Percentiles rank a stretch among this genome's conserved stretches.
Conservation (phyloP, 1,284 basidiomycete species). For the Ceratobasidium sp. region DNA sequence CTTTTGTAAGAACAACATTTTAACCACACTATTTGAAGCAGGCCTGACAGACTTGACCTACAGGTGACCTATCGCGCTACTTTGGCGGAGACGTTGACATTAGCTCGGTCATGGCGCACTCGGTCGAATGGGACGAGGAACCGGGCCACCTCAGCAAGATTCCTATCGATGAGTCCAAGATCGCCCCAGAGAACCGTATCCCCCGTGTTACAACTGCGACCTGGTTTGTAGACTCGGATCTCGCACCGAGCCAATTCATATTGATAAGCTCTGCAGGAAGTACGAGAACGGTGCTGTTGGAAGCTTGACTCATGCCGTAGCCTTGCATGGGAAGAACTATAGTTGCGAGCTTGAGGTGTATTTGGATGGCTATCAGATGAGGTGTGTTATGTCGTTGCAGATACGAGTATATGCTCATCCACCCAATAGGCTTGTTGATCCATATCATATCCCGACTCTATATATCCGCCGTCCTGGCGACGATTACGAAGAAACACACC, state of each 20-base stretch:
- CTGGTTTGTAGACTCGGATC: slow-evolving; percentile 68
- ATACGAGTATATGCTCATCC: slow-evolving; percentile 16
- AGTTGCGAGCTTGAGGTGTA: slow-evolving; percentile 93
- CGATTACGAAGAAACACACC: slow-evolving; percentile 82
- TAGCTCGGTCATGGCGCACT: slow-evolving; percentile 83
- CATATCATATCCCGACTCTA: slow-evolving; percentile 75
- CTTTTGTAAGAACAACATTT: slow-evolving; percentile 61
- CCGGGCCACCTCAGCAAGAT: slow-evolving; percentile 89
- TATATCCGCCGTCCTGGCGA: slow-evolving; percentile 87
- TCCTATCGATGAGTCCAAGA: slow-evolving; percentile 82
- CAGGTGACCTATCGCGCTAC: slow-evolving; percentile 90
- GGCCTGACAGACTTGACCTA: slow-evolving; percentile 62
- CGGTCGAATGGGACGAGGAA: slow-evolving; percentile 90
- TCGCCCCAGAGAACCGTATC: slow-evolving; percentile 82
- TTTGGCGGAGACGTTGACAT: slow-evolving; percentile 98
- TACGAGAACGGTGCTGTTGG: slow-evolving; percentile 93
- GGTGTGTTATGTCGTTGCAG: slow-evolving; percentile 44
- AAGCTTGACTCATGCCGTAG: slow-evolving; percentile 87
- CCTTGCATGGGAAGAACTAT: slow-evolving; percentile 91
- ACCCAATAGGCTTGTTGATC: slow-evolving; percentile 45
- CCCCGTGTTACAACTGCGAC: slow-evolving; percentile 83
- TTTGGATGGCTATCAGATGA: slow-evolving; percentile 82
- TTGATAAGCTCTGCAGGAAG: slow-evolving; percentile 70
- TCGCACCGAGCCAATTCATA: slow-evolving; percentile 30
- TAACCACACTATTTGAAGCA: background rate